Evolutionary conservation across 345 rosid species (phyloP), one percentile per base, ranked within the genome.

Genomic region (Camelina laxa): DNA sequence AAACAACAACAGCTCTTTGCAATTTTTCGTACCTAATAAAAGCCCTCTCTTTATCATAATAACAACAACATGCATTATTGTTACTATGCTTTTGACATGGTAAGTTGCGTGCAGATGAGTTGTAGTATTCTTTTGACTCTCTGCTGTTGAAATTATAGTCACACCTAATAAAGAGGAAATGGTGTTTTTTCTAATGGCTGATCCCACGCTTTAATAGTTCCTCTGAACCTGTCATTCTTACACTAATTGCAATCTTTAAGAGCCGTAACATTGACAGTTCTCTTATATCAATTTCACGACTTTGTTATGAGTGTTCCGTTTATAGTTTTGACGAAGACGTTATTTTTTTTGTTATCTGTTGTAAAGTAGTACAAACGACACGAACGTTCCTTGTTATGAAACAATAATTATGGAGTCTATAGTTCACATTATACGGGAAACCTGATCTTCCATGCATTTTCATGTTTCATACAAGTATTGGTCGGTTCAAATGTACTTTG

Each of bases 151-250:
- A 31, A 44, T 33, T 45, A 17, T 24, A 27, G 75, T 76, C 80
- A 64, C 51, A 63, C 67, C 72, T 70, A 70, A 64, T 56, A 69
- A 47, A 55, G 80, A 36, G 33, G 14, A 55, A 55, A 75, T 19
- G 1, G 6, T 62, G 8, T 51, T 13, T n/a, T 53, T 44, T 53
- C 38, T 69, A 60, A 67, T 60, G 51, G 39, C n/a, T 44, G 33
- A 35, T 66, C 31, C 7, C 16, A 45, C 48, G 41, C 12, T 42
- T 59, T 57, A 11, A 21, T 57, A 47, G 36, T 38, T 50, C 42
- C 39, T 57, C 31, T 47, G 41, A 68, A 44, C 58, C 64, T 51
- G 45, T 17, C 74, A 20, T 20, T 51, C 24, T 54, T 69, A 20
- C 14, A 35, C 22, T 8, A 62, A 44, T 69, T 44, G 41, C 51